These are phyloP conservation scores for Chrysoporthe austroafricana DNA, from an alignment of 2,329 filamentous ascomycete genomes.

Conservation along the genomic window DNA sequence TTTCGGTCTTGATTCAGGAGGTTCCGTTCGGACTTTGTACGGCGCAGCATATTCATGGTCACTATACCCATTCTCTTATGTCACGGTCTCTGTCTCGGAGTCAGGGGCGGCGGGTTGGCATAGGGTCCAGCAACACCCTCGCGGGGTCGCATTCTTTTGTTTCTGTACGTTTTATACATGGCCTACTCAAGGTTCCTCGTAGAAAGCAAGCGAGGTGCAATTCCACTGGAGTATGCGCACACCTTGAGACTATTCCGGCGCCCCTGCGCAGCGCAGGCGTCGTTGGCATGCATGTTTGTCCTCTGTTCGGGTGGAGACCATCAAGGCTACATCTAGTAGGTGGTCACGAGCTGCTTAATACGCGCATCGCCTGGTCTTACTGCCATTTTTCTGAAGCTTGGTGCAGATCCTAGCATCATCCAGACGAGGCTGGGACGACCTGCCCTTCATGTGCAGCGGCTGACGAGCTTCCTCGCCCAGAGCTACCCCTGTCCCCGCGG, in stretches of 20 bases:
- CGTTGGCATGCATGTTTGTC: background rate
- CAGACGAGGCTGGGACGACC: conserved; percentile 5
- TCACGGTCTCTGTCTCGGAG: background rate
- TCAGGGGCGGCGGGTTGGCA: background rate
- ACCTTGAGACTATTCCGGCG: background rate
- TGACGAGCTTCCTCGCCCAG: conserved; percentile 2
- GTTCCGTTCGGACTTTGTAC: background rate
- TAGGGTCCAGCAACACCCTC: conserved; percentile 4
- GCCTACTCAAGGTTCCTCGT: background rate
- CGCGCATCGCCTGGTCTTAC: background rate
- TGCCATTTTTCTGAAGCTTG: conserved; percentile 4
- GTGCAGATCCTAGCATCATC: conserved; percentile 6
- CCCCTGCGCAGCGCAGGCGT: background rate
- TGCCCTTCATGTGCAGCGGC: background rate
- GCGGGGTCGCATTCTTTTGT: conserved; percentile 13
- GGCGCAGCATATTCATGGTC: conserved; percentile 22
- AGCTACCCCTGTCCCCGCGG: conserved; percentile 27
- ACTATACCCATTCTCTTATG: conserved; percentile 27
- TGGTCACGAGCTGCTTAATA: background rate
- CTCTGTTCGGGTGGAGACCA: background rate
- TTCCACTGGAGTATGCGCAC: background rate
- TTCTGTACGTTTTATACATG: conserved; percentile 2
- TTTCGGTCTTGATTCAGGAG: background rate
- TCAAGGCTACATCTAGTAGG: background rate
- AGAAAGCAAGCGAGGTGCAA: background rate